Evolutionary conservation across 805 yeast species (phyloP).

Genomic region (Maudiozyma barnettii): DNA sequence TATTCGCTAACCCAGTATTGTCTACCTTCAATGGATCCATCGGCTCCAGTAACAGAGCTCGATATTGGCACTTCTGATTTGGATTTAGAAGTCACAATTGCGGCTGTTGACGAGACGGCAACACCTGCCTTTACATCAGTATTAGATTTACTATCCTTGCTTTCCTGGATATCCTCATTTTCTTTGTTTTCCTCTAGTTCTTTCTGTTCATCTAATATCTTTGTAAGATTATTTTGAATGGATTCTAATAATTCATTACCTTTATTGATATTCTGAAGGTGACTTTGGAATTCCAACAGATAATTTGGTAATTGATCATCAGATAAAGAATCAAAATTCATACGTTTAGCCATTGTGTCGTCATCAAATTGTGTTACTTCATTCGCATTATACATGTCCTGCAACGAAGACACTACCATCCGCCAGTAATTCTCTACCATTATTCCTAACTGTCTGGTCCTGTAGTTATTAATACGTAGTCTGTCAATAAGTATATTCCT

Average conservation of each 20-base stretch:
- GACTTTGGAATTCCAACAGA: constrained; percentile 38
- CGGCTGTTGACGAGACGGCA: not conserved
- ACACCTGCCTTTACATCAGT: not conserved
- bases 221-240: constrained; percentile 37
- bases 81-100: not conserved
- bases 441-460: too few relatives aligned
- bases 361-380: constrained; percentile 45
- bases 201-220: constrained; percentile 27
- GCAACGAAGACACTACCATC: constrained; percentile 52
- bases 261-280: constrained; percentile 49
- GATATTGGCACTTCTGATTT: constrained; percentile 6
- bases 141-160: not conserved
- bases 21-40: constrained; percentile 29
- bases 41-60: constrained; percentile 1
- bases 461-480: too few relatives aligned
- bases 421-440: constrained; percentile 60
- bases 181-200: constrained; percentile 1
- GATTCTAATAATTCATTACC: constrained; percentile 36
- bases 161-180: not conserved
- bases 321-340: constrained; percentile 25
- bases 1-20: constrained; percentile 44
- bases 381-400: constrained; percentile 56
- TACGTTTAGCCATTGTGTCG: constrained; percentile 20
- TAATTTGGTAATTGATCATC: constrained; percentile 34
- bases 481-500: too few relatives aligned